Evolutionary conservation across 768 basidiomycete species (phyloP).

Genomic region (Trametes gibbosa): DNA sequence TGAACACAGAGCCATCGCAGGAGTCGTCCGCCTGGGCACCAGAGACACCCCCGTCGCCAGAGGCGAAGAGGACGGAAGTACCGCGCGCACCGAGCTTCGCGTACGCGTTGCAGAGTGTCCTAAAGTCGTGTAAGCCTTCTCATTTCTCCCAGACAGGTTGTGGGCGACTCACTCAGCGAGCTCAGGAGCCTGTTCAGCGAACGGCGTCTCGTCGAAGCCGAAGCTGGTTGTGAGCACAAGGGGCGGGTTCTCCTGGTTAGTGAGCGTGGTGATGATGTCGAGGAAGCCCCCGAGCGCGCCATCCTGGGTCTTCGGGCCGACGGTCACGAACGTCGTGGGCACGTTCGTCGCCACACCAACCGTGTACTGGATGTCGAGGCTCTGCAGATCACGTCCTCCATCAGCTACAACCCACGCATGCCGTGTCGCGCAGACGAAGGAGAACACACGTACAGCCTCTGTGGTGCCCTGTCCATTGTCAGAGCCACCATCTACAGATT

Average conservation of each 20-base stretch:
- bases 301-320: slow-evolving; percentile 30
- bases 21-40: slow-evolving; percentile 27
- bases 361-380: slow-evolving; percentile 38
- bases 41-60: slow-evolving; percentile 38
- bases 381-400: slow-evolving; percentile 11
- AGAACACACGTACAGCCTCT: slow-evolving; percentile 19
- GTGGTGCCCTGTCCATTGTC: slow-evolving; percentile 35
- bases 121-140: neutral
- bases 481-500: slow-evolving; percentile 29
- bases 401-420: neutral
- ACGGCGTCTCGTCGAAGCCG: slow-evolving; percentile 31
- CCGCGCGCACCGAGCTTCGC: slow-evolving; percentile 36
- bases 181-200: slow-evolving; percentile 18
- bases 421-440: neutral
- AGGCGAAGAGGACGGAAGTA: slow-evolving; percentile 35
- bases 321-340: slow-evolving; percentile 33
- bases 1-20: slow-evolving; percentile 41
- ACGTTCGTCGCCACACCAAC: slow-evolving; percentile 35
- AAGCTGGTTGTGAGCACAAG: slow-evolving; percentile 36
- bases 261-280: slow-evolving; percentile 31
- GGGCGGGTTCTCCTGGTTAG: slow-evolving; percentile 24
- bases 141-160: neutral
- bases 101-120: slow-evolving; percentile 35
- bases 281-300: slow-evolving; percentile 33
- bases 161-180: slow-evolving; percentile 27